Conservation (phyloP, 2,329 filamentous ascomycete genomes). For the Incumbomyces delicatus region DNA sequence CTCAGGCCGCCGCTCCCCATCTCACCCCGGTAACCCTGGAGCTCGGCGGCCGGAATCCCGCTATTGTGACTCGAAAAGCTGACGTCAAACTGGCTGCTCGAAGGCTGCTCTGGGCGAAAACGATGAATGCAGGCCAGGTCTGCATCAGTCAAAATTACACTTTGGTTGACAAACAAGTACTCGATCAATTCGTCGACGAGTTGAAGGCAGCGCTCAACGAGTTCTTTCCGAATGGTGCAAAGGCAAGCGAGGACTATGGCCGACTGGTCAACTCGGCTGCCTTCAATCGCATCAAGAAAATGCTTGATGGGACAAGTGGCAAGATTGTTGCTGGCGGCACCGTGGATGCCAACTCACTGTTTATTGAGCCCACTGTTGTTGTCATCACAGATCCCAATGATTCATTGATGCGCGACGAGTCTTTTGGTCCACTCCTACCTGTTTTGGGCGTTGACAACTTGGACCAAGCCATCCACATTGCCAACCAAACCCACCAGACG, state of each 20-base stretch:
- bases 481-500: slow-evolving; percentile 71
- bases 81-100: slow-evolving; percentile 72
- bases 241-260: slow-evolving; percentile 65
- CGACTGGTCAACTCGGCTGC: slow-evolving; percentile 72
- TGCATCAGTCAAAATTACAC: slow-evolving; percentile 92
- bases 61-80: slow-evolving; percentile 77
- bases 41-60: slow-evolving; percentile 84
- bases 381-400: slow-evolving; percentile 66
- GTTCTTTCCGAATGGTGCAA: slow-evolving; percentile 76
- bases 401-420: slow-evolving; percentile 70
- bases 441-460: slow-evolving; percentile 68
- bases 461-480: slow-evolving; percentile 75
- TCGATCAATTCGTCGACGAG: slow-evolving; percentile 62
- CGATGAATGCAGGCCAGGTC: slow-evolving; percentile 76
- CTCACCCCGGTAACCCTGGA: slow-evolving; percentile 83
- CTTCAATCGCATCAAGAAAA: slow-evolving; percentile 74
- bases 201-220: slow-evolving; percentile 61
- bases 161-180: slow-evolving; percentile 65
- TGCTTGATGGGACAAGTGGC: slow-evolving; percentile 77
- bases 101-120: slow-evolving; percentile 81
- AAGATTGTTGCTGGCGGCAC: slow-evolving; percentile 80
- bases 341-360: slow-evolving; percentile 68
- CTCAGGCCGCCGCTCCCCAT: slow-evolving; percentile 79
- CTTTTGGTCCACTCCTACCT: slow-evolving; percentile 85
- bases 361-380: slow-evolving; percentile 90